These are phyloP conservation scores for Casaregolazyma lundiana DNA, from an alignment of 1,139 yeast genomes.

Conservation along the genomic window DNA sequence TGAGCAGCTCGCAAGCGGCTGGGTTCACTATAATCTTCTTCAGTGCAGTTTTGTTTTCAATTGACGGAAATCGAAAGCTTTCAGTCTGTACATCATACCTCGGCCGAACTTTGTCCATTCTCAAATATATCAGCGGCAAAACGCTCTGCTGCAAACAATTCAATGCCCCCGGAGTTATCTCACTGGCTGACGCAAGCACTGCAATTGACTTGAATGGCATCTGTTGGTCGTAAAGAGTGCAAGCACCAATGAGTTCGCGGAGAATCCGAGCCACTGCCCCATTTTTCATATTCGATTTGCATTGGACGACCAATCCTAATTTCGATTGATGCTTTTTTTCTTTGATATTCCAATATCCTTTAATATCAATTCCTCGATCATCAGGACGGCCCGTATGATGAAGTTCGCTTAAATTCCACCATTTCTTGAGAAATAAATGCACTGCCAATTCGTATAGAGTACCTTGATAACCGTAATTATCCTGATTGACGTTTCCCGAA, in stretches of 20 bases:
- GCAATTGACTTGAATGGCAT: conserved; percentile 5
- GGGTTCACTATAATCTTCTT: conserved; percentile 1
- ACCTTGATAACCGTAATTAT: conserved; percentile 1
- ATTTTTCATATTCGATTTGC: conserved; percentile 2
- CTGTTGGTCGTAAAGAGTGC: background rate
- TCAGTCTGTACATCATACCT: background rate
- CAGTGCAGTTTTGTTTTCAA: conserved; percentile 2
- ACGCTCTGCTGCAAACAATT: background rate
- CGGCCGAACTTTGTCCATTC: conserved; percentile 2
- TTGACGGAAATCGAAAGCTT: background rate
- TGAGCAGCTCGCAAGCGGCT: background rate
- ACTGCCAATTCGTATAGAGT: conserved; percentile 4
- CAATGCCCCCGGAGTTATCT: conserved; percentile 3
- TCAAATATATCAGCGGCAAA: conserved; percentile 5
- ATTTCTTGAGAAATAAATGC: background rate
- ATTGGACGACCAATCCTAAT: conserved; percentile 3
- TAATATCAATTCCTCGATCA: conserved; percentile 8
- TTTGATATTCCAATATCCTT: conserved; percentile 3
- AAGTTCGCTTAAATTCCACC: conserved; percentile 1
- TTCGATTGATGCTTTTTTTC: background rate
- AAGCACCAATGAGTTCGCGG: conserved; percentile 5
- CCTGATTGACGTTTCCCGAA: conserved; percentile 3
- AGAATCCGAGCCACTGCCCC: background rate
- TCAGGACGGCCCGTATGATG: conserved; percentile 3
- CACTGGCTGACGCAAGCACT: conserved; percentile 2